Base-by-base conservation (phyloP, 495 filamentous ascomycete species). In the Melanomma pulvis-pyrius region DNA sequence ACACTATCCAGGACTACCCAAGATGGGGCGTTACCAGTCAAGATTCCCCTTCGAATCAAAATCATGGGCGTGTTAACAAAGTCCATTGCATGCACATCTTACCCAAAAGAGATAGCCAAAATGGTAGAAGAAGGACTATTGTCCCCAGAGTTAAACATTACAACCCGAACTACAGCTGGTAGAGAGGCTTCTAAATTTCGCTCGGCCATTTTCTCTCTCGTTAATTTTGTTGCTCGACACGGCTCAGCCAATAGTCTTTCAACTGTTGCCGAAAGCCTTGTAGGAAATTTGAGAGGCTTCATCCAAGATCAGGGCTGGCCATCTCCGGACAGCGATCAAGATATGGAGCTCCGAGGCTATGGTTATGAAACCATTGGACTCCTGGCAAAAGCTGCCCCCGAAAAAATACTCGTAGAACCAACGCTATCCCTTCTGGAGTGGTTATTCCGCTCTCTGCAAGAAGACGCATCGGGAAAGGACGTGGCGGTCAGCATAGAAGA, bases 401-500 rank as follows among this genome's bases (percentile, higher is more conserved):
- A 63, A 79, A 86, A 79, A 74, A 82, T 78, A 63, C 77, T 85
- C 17, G 72, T 83, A 1, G 84, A 87, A 47, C 61, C 79, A 68
- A 75, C 85, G 48, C 76, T 89, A 77, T 79, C 85, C 48, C 76
- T 92, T 0, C 81, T 93, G 1, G 80, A 83, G 52, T 96, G 89
- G 90, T 82, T 96, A 32, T 91, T 98, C 74, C 82, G 81, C 28
- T 90, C 90, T 5, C 79, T 98, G n/a, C 85, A 85, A 57, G 87
- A 90, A 66, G 93, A 98, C 71, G 84, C 87, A 1, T 91, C 86
- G 6, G 84, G 88, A 0, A 84, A 87, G 15, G 85, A 87, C 11
- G 85, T 93, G 19, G 88, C 88, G 25, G 86, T 96, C 59, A 94
- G 91, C 74, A 90, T 97, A 47, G 93, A 97, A 69, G 91, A 92